Base-by-base conservation (phyloP, 2,329 filamentous ascomycete species). In the Keithomyces neogunnii region DNA sequence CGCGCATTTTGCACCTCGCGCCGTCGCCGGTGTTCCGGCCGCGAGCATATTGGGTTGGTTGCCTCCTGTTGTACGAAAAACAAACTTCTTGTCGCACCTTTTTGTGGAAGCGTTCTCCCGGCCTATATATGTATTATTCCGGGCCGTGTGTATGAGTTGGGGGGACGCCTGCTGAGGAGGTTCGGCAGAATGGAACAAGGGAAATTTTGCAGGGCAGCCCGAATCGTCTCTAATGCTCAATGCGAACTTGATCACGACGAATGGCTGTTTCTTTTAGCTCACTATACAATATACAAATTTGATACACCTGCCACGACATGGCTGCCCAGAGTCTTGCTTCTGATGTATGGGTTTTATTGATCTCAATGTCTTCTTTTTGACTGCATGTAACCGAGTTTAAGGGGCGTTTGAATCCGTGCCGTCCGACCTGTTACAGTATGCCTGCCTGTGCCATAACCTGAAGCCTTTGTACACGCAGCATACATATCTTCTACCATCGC, bases 241-340 rank as follows among this genome's bases (percentile, higher is more conserved):
- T 64, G 65, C 66, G 63, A 67, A 64, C 63, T 65, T 64, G 60
- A 66, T 67, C 62, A 69, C 62, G 66, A 68, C 63, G 66, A 67
- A 69, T 62, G 64, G 64, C 65, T 69, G 63, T 69, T 69, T 69
- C 62, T 68, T 69, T 67, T 69, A 68, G 66, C 68, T 70, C 66
- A 51, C 38, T 49, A 52, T 49, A 51, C 26, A 53, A 53, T 50
- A 50, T 36, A 65, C 62, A 67, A 62, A 69, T 68, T 64, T 64
- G 68, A 63, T 58, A 66, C 66, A 60, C 61, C 19, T 19, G 19
- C 19, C 19, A 19, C 19, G 19, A 19, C 19, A 19, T 19, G 19
- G 19, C 19, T 19, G 19, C 19, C 19, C 19, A 19, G 19, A 19
- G 19, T 19, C 19, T 19, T 19, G 19, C 19, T 19, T 19, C 19